Conservation (phyloP, 495 filamentous ascomycete genomes). For the Pyrenula massariospora region DNA sequence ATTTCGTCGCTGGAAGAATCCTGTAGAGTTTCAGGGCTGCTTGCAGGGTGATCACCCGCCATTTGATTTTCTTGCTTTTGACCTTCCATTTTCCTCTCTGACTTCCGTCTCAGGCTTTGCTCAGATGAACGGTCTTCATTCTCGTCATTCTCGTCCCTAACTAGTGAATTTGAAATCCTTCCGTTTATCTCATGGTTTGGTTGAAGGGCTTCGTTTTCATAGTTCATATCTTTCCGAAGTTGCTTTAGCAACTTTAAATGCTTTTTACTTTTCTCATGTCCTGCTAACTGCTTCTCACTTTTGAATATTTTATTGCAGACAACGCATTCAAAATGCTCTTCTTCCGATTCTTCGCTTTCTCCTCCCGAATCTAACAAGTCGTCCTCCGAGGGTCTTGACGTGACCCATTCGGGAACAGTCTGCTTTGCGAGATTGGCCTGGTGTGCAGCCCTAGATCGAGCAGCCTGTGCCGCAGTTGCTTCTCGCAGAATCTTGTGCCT, state of each 20-base stretch:
- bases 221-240: constrained; percentile 69
- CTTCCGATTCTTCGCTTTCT: constrained; percentile 40
- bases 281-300: constrained; percentile 80
- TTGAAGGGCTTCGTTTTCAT: constrained; percentile 39
- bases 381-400: constrained; percentile 32
- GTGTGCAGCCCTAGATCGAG: constrained; percentile 69
- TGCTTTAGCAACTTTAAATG: constrained; percentile 76
- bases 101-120: neutral
- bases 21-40: neutral
- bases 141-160: neutral
- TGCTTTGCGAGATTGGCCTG: constrained; percentile 56
- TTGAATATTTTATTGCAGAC: constrained; percentile 89
- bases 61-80: no score
- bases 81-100: neutral
- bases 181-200: neutral
- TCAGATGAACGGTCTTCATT: neutral
- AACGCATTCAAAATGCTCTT: constrained; percentile 71
- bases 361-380: constrained; percentile 38
- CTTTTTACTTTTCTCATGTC: constrained; percentile 96
- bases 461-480: constrained; percentile 72
- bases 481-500: constrained; percentile 70
- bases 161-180: neutral
- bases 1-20: neutral
- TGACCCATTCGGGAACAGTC: constrained; percentile 69
- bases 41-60: neutral